Evolutionary conservation across 176 grass and related monocot species (phyloP).

Genomic region (Lolium rigidum): DNA sequence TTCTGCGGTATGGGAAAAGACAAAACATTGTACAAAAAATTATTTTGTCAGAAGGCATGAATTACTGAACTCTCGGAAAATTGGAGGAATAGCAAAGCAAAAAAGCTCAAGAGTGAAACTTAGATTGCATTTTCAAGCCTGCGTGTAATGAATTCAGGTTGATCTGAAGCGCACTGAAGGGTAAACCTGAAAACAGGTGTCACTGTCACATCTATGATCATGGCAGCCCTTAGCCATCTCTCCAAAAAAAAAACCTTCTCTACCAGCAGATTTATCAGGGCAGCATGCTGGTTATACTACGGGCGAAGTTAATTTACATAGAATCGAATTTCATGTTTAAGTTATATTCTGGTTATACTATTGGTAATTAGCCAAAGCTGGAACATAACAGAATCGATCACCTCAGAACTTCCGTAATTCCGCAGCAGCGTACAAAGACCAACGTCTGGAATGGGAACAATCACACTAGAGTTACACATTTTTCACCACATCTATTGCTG

Average conservation of each 20-base stretch:
- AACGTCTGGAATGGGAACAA: neutral
- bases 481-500: neutral
- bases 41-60: constrained; percentile 7
- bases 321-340: neutral
- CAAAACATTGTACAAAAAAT: constrained; percentile 21
- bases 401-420: neutral
- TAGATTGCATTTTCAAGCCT: neutral
- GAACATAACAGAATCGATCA: neutral
- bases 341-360: neutral
- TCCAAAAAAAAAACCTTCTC: neutral
- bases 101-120: constrained; percentile 26
- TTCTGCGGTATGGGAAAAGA: neutral
- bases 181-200: neutral
- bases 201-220: neutral
- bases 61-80: neutral
- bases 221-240: neutral
- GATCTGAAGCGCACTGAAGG: constrained; percentile 12
- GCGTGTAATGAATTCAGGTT: neutral
- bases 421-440: neutral
- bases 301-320: neutral
- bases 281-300: constrained; percentile 5
- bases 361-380: neutral
- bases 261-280: neutral
- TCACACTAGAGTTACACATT: neutral
- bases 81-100: neutral